Conservation (phyloP, 352 stramenopile genomes). For the Sclerospora graminicola region DNA sequence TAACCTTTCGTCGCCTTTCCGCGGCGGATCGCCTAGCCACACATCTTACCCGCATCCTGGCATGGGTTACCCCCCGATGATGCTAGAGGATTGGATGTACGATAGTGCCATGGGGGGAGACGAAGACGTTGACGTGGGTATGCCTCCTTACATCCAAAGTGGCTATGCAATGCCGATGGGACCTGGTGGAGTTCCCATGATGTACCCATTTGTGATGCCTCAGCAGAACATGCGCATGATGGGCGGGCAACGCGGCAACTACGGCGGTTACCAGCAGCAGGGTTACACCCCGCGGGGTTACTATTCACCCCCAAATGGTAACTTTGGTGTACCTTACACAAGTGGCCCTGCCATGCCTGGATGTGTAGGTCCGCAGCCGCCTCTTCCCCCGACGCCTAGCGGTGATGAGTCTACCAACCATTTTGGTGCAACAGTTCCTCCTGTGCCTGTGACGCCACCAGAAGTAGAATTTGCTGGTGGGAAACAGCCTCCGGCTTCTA, state of each 20-base stretch:
- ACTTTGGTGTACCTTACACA: conserved; percentile 25
- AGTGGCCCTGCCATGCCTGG: conserved; percentile 16
- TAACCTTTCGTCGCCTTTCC: conserved; percentile 39
- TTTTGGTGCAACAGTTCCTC: too few species aligned
- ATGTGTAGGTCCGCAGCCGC: conserved; percentile 28
- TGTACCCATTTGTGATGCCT: conserved; percentile 62
- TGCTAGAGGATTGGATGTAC: conserved; percentile 73
- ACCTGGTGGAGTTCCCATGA: conserved; percentile 47
- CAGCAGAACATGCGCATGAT: conserved; percentile 52
- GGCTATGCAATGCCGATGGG: conserved; percentile 59
- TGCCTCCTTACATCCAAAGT: conserved; percentile 37
- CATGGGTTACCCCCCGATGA: conserved; percentile 33
- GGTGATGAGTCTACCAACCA: conserved; percentile 8
- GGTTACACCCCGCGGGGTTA: conserved; percentile 50
- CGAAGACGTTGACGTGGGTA: conserved; percentile 37
- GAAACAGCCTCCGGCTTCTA: conserved; percentile 7
- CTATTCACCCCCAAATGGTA: conserved; percentile 42
- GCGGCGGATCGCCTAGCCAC: conserved; percentile 23
- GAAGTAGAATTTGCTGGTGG: conserved; percentile 8
- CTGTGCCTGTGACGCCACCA: conserved; percentile 9
- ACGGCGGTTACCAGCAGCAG: conserved; percentile 45
- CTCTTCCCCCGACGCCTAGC: conserved; percentile 27
- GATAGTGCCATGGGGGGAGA: conserved; percentile 28
- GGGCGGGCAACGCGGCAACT: conserved; percentile 27
- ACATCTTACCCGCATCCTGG: conserved; percentile 29